Base-by-base conservation (phyloP, 805 yeast species). In the Phaffomyces thermotolerans region DNA sequence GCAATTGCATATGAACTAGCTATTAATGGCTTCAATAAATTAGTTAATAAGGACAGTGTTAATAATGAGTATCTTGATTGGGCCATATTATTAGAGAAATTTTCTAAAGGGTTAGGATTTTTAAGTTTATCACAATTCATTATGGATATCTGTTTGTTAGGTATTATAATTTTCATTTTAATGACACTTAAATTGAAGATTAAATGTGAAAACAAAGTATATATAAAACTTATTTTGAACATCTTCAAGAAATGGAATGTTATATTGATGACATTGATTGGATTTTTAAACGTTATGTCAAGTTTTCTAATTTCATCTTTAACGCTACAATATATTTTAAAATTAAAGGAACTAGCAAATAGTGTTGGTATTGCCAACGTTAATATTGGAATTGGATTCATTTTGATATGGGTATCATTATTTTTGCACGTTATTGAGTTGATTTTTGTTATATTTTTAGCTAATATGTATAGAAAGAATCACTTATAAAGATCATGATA, bases 1-100 rank as follows among this genome's bases (percentile, higher is more conserved):
- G 69, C 66, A 13, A 50, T 58, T 10, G 67, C 71, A 1, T 73
- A 69, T 53, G 64, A 65, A 18, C 59, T 63, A 20, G 54, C 63
- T 2, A 51, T 68, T 18, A 48, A 55, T n/a, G 62, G 60, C 1
- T 49, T 58, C 36, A 52, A 47, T 31, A 45, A 61, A 23, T 46
- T 61, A 20, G 50, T 54, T 1, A 48, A 48, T 32, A 51, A 49
- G 23, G 57, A 53, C 18, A 50, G 39, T 1, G 32, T 31, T 2
- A 32, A 40, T 12, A 43, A 39, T 36, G 52, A 52, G 2, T 55
- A 55, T 37, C 40, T 58, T 13, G 43, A 54, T 17, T 53, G 57
- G 45, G 63, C 62, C 1, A 50, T 56, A 14, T 37, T 59, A 17
- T 42, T 60, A 25, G 57, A 51, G 24, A 54, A 54, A 36, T 51